phyloP scores from a whole-genome alignment of 2,329 filamentous ascomycete species.

The Ilyonectria robusta region DNA sequence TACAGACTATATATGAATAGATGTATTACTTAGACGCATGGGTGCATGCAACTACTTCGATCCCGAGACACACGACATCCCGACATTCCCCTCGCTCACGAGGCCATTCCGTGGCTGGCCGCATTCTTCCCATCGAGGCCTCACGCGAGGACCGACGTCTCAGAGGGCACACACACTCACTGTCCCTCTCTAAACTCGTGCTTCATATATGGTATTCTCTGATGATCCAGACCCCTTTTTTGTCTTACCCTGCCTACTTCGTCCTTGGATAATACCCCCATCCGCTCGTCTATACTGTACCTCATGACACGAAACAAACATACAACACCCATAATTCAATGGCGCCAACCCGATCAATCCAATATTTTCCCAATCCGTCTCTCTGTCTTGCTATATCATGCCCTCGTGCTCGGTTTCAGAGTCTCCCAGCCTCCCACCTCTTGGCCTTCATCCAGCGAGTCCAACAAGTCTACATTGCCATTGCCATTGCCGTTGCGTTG shows the following conservation, averaged over 20 bases:
- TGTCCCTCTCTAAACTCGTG: background rate
- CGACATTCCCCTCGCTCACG: too few relatives aligned
- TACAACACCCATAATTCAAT: background rate
- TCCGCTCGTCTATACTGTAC: background rate
- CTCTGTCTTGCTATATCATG: slow-evolving; percentile 16
- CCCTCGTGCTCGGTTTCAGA: slow-evolving; percentile 61
- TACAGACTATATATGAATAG: too few relatives aligned
- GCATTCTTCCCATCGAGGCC: too few relatives aligned
- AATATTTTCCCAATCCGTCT: background rate
- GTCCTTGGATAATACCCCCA: background rate
- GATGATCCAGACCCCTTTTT: background rate
- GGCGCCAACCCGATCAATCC: slow-evolving; percentile 11
- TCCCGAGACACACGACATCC: too few relatives aligned
- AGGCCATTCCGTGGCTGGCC: too few relatives aligned
- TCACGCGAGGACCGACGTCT: too few relatives aligned
- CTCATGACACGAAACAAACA: slow-evolving; percentile 1
- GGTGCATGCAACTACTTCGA: too few relatives aligned
- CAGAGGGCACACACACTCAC: too few relatives aligned
- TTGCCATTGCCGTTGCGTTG: slow-evolving; percentile 39
- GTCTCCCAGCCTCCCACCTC: slow-evolving; percentile 70
- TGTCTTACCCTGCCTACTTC: background rate
- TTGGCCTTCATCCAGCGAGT: slow-evolving; percentile 64
- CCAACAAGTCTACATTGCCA: slow-evolving; percentile 57
- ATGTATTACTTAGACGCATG: too few relatives aligned
- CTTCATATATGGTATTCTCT: background rate